Base-by-base conservation (phyloP, 305 asterid species). In the Fraxinus baroniana region DNA sequence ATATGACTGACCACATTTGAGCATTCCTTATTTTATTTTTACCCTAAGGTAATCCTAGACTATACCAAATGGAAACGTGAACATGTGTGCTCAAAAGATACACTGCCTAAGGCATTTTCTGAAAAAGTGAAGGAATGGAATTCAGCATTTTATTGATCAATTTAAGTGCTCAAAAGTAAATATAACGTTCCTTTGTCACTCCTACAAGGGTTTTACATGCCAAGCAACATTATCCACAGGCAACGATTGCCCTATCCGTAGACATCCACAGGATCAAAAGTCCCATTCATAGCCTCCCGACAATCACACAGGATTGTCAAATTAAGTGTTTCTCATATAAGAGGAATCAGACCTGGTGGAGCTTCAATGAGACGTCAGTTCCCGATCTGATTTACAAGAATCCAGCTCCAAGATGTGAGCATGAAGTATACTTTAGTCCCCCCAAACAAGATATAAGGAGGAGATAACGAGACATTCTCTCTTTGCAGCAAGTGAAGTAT, bases 281-380 rank as follows among this genome's bases (percentile, higher is more conserved):
- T 78, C 52, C 41, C 24, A 52, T 2, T 44, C 7, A 57, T 49
- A 37, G 76, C 78, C 82, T 49, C 78, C 80, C 68, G 5, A 33
- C 36, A 78, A 79, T 74, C 81, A 37, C 68, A 49, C 60, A 30
- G 74, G 37, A 49, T 49, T 15, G 18, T 4, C 33, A 32, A 83
- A 75, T 12, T 71, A 46, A 72, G 36, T 33, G 32, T 79, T 41
- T 78, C 18, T 4, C 22, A 57, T 28, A 60, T 46, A 83, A 52
- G 64, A 55, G 77, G 81, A 76, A 52, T 75, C 72, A 44, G 37
- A 82, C 84, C 88, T 86, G 62, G 66, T 72, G 60, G 76, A 71
- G 75, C 72, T 62, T 80, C 79, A 72, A 74, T 76, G 73, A 8
- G 36, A 32, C 5, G 39, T 32, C 37, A 28, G 26, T 60, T 76